phyloP scores from a whole-genome alignment of 2,329 filamentous ascomycete species.

The Helicocarpus griseus region DNA sequence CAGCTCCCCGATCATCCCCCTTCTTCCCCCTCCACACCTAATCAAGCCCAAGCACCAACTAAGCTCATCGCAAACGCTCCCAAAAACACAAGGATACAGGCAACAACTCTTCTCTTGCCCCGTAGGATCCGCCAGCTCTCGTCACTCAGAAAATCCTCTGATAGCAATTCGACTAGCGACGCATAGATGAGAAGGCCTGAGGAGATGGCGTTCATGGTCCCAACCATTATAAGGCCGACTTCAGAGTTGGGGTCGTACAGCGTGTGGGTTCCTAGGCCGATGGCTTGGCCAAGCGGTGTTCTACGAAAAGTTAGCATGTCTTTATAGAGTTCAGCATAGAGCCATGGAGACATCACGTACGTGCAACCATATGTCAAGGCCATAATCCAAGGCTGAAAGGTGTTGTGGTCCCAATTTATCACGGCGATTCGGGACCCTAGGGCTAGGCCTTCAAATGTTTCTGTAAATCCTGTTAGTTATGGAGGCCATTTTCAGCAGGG shows the following conservation, averaged over 20 bases:
- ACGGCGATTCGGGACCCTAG: constrained; percentile 25
- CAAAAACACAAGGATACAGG: constrained; percentile 53
- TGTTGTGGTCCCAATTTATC: constrained; percentile 21
- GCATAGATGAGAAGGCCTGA: constrained; percentile 69
- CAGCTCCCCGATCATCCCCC: no score
- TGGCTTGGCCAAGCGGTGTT: constrained; percentile 68
- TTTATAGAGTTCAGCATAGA: neutral
- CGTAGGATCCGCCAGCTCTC: constrained; percentile 61
- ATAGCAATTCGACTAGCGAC: constrained; percentile 65
- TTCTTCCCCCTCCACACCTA: no score
- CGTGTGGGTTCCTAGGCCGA: constrained; percentile 64
- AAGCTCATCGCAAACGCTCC: constrained; percentile 61
- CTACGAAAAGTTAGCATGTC: constrained; percentile 30
- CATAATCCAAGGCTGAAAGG: constrained; percentile 54
- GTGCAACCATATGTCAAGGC: constrained; percentile 61
- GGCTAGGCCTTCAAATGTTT: constrained; percentile 28
- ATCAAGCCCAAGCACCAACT: constrained; percentile 61
- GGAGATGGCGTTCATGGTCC: constrained; percentile 73
- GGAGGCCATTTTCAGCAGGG: neutral
- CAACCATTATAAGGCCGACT: constrained; percentile 64
- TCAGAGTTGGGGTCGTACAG: constrained; percentile 66
- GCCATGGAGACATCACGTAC: constrained; percentile 16
- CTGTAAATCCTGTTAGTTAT: constrained; percentile 12
- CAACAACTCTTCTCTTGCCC: constrained; percentile 52
- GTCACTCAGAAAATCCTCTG: constrained; percentile 68